Conservation (phyloP, 306 rosid genomes). For the Ochetophila trinervis region DNA sequence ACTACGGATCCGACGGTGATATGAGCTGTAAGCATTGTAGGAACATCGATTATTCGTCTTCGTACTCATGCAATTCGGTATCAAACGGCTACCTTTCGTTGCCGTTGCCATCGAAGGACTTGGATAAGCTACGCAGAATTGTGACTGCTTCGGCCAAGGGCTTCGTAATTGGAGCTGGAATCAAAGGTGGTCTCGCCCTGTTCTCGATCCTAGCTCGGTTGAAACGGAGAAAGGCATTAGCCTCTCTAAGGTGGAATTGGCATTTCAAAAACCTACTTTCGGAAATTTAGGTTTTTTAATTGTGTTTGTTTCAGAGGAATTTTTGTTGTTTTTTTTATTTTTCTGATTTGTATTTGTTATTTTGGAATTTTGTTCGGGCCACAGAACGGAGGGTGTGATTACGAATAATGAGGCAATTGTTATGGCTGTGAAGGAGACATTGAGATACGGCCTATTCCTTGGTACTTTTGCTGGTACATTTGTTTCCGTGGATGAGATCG, state of each 20-base stretch:
- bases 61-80: constrained; percentile 21
- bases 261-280: background rate
- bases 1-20: constrained; percentile 17
- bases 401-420: constrained; percentile 67
- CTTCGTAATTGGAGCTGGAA: constrained; percentile 88
- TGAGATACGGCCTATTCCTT: constrained; percentile 89
- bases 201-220: constrained; percentile 78
- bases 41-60: constrained; percentile 23
- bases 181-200: constrained; percentile 91
- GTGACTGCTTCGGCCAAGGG: constrained; percentile 76
- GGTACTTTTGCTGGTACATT: constrained; percentile 91
- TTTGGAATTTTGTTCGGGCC: background rate
- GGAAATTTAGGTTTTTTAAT: background rate
- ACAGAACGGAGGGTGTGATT: constrained; percentile 55
- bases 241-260: constrained; percentile 43
- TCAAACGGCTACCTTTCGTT: constrained; percentile 13
- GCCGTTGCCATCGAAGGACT: constrained; percentile 39
- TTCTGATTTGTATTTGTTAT: background rate
- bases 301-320: background rate
- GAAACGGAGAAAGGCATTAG: constrained; percentile 53
- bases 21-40: constrained; percentile 33
- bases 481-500: constrained; percentile 77
- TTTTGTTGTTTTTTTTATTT: background rate
- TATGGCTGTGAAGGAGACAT: constrained; percentile 71
- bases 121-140: constrained; percentile 60